A percentile compares a stretch with the other conserved stretches of the same genome.
Conservation (phyloP, 345 rosid genomes). For the Populus ilicifolia region DNA sequence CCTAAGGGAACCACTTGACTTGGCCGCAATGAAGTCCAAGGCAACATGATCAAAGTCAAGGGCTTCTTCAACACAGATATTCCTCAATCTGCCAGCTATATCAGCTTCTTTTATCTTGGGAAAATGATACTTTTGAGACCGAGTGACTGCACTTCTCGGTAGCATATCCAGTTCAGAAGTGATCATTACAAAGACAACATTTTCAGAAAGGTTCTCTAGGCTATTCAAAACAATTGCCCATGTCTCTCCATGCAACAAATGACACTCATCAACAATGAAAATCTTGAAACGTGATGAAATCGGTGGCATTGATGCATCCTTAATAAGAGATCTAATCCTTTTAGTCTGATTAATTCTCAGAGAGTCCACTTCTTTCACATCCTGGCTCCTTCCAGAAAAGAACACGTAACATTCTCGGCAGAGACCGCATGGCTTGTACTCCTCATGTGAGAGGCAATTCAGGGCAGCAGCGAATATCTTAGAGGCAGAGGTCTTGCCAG, state of each 20-base stretch:
- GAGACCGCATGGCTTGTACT: constrained; percentile 77
- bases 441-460: constrained; percentile 71
- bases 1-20: constrained; percentile 85
- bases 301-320: constrained; percentile 63
- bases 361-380: constrained; percentile 73
- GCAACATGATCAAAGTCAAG: constrained; percentile 70
- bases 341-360: constrained; percentile 55
- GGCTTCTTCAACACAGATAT: constrained; percentile 68
- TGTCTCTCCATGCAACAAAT: constrained; percentile 63
- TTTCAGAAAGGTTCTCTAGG: constrained; percentile 61
- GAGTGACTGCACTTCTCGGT: constrained; percentile 67
- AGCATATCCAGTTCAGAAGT: constrained; percentile 82
- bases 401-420: constrained; percentile 69
- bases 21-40: constrained; percentile 82
- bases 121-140: constrained; percentile 79
- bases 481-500: constrained; percentile 88
- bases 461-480: constrained; percentile 89
- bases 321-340: constrained; percentile 56
- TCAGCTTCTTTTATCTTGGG: constrained; percentile 63
- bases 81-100: constrained; percentile 55
- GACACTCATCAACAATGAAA: constrained; percentile 85
- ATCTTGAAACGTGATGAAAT: constrained; percentile 70
- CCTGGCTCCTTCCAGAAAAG: constrained; percentile 68
- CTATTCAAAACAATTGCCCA: constrained; percentile 68
- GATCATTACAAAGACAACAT: constrained; percentile 66